phyloP scores from a whole-genome alignment of 2,329 filamentous ascomycete genomes.

The Pleoardoris graminearum region DNA sequence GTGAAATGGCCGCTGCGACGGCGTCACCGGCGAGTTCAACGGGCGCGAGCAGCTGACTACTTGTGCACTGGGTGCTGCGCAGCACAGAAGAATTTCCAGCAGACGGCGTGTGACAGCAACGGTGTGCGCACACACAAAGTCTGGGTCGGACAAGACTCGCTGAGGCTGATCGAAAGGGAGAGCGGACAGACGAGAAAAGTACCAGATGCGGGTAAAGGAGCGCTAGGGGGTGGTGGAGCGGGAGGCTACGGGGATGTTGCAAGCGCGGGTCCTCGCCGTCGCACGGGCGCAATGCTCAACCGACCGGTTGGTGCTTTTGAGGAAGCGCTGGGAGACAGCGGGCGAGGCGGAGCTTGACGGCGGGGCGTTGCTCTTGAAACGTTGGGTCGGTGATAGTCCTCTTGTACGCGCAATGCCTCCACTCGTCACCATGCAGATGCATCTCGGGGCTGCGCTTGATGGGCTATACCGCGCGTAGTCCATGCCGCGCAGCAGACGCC shows the following conservation, averaged over 20 bases:
- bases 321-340: conserved; percentile 19
- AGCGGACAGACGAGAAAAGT: conserved; percentile 25
- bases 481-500: conserved; percentile 1
- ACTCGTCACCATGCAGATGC: background rate
- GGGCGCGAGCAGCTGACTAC: conserved; percentile 28
- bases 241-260: conserved; percentile 19
- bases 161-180: conserved; percentile 20
- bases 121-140: conserved; percentile 27
- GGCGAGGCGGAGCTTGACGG: conserved; percentile 14
- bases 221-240: conserved; percentile 41
- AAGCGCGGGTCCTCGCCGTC: conserved; percentile 17
- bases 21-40: conserved; percentile 17
- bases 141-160: conserved; percentile 9
- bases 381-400: conserved; percentile 30
- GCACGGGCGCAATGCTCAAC: conserved; percentile 11
- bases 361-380: conserved; percentile 35
- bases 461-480: conserved; percentile 9
- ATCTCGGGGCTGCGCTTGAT: no score
- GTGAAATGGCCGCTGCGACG: conserved; percentile 16
- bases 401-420: conserved; percentile 35
- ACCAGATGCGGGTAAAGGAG: conserved; percentile 33
- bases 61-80: conserved; percentile 26
- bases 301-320: no score
- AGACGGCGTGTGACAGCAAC: conserved; percentile 29
- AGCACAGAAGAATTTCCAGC: conserved; percentile 18